Conservation (phyloP, 164 flowering plant genomes). For the Stephania yunnanensis region DNA sequence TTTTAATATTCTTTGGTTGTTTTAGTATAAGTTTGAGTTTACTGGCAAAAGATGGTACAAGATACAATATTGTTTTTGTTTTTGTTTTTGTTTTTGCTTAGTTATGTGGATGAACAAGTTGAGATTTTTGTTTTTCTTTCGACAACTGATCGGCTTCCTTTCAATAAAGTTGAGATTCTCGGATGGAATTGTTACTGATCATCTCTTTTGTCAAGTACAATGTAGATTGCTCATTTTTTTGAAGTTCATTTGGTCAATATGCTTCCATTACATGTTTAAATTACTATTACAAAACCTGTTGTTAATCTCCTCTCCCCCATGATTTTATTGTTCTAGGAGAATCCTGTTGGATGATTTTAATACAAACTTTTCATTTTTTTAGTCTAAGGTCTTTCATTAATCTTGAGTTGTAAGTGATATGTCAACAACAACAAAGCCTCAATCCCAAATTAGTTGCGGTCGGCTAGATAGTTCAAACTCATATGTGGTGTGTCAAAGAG, state of each 20-base stretch:
- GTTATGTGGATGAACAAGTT: background rate
- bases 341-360: background rate
- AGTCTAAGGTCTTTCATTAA: background rate
- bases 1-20: too few relatives aligned
- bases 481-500: too few relatives aligned
- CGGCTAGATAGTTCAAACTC: too few relatives aligned
- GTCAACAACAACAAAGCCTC: too few relatives aligned
- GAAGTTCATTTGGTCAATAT: background rate
- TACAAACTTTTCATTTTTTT: background rate
- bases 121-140: background rate
- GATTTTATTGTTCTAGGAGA: background rate
- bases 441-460: too few relatives aligned
- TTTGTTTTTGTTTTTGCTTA: too few relatives aligned
- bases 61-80: background rate
- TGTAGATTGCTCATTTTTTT: background rate
- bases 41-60: background rate
- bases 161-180: background rate
- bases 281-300: too few relatives aligned
- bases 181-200: background rate
- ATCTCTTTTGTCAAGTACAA: background rate
- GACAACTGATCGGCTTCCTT: background rate
- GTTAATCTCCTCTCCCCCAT: too few relatives aligned
- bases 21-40: background rate
- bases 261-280: background rate
- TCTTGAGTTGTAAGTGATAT: background rate